A percentile compares a stretch with the other conserved stretches of the same genome.
Evolutionary conservation across 2,329 filamentous ascomycete genomes (phyloP).

Genomic region (Curvularia sp.): DNA sequence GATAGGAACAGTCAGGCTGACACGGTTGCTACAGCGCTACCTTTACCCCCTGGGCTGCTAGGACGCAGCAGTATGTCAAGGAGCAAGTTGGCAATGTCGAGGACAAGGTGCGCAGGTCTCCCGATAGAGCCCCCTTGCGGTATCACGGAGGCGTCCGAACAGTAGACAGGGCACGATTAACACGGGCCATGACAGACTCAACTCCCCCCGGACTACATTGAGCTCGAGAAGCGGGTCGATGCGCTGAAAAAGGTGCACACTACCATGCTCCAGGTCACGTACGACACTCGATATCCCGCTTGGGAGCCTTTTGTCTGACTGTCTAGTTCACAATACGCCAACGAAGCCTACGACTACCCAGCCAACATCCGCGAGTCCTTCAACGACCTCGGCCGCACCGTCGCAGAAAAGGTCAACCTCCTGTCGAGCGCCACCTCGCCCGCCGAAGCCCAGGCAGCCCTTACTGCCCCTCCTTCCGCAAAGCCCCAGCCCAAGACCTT

Average conservation of each 20-base stretch:
- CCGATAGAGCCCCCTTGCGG: background rate
- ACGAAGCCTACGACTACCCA: slow-evolving; percentile 90
- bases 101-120: slow-evolving; percentile 72
- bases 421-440: slow-evolving; percentile 86
- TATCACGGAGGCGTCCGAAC: background rate
- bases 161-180: slow-evolving; percentile 29
- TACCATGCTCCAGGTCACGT: slow-evolving; percentile 97
- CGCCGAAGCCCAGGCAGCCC: slow-evolving; percentile 90
- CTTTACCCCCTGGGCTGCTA: slow-evolving; percentile 90
- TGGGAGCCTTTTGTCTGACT: slow-evolving; percentile 11
- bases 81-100: slow-evolving; percentile 95
- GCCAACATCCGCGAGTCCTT: slow-evolving; percentile 98
- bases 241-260: slow-evolving; percentile 96
- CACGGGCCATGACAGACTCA: slow-evolving; percentile 71
- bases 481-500: slow-evolving; percentile 99
- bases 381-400: slow-evolving; percentile 92
- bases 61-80: slow-evolving; percentile 97
- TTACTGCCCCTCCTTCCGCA: slow-evolving; percentile 85
- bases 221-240: slow-evolving; percentile 98
- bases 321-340: slow-evolving; percentile 85
- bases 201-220: slow-evolving; percentile 95
- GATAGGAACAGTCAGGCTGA: slow-evolving; percentile 39
- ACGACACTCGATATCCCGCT: slow-evolving; percentile 50
- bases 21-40: slow-evolving; percentile 70
- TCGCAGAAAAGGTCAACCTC: slow-evolving; percentile 91